These are phyloP conservation scores for Brettanomyces custersianus DNA, from an alignment of 805 yeast genomes.

Conservation along the genomic window DNA sequence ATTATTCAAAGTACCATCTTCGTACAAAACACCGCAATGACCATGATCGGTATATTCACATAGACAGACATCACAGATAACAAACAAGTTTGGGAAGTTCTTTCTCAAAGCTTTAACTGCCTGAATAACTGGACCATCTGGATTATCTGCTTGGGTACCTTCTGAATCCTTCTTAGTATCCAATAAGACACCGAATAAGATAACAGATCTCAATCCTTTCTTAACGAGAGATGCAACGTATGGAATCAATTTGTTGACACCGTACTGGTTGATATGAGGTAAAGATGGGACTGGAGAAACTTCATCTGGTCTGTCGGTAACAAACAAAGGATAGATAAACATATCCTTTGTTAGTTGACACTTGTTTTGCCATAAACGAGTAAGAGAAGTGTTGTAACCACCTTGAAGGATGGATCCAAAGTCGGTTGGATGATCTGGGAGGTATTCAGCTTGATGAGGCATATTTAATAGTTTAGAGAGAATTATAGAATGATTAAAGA, in stretches of 20 bases:
- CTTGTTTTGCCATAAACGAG: slow-evolving; percentile 87
- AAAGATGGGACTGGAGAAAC: slow-evolving; percentile 65
- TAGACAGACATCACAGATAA: slow-evolving; percentile 90
- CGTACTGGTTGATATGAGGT: slow-evolving; percentile 85
- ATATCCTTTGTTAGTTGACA: slow-evolving; percentile 75
- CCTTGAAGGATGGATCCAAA: slow-evolving; percentile 81
- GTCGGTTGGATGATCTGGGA: slow-evolving; percentile 46
- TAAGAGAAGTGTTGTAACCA: slow-evolving; percentile 85
- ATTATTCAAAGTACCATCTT: slow-evolving; percentile 79
- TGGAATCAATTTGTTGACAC: slow-evolving; percentile 68
- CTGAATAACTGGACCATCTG: slow-evolving; percentile 86
- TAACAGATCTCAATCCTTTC: slow-evolving; percentile 80
- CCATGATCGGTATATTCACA: slow-evolving; percentile 97
- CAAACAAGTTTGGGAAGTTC: slow-evolving; percentile 72
- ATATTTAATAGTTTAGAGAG: slow-evolving; percentile 2
- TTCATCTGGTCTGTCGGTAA: slow-evolving; percentile 75
- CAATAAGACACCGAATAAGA: slow-evolving; percentile 86
- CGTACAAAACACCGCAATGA: slow-evolving; percentile 89
- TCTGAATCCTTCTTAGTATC: slow-evolving; percentile 68
- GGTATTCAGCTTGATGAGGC: slow-evolving; percentile 60
- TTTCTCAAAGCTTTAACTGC: slow-evolving; percentile 58
- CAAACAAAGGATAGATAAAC: slow-evolving; percentile 89
- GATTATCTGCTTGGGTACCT: slow-evolving; percentile 93
- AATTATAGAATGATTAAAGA: too few species aligned
- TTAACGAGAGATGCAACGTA: slow-evolving; percentile 60